Percentiles rank a stretch among this genome's conserved stretches.
These are phyloP conservation scores for Brassica napus DNA, from an alignment of 345 rosid species.

Conservation along the genomic window Da-Ae NC_063445.1:10443001-10443500, in stretches of 20 bases:
- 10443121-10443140: no score
- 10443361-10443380: conserved; percentile 28
- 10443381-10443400: conserved; percentile 27
- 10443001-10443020: no score
- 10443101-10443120: no score
- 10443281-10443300: no score
- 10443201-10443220: not conserved
- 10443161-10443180: no score
- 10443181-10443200: not conserved
- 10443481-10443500: conserved; percentile 35
- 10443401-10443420: conserved; percentile 7
- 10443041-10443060: no score
- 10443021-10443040: no score
- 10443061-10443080: no score
- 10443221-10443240: not conserved
- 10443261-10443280: not conserved
- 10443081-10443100: no score
- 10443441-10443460: conserved; percentile 55
- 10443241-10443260: conserved; percentile 13
- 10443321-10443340: conserved; percentile 16
- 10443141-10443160: no score
- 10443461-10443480: conserved; percentile 63
- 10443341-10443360: conserved; percentile 27
- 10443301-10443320: not conserved
- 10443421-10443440: conserved; percentile 37